Percentiles rank a stretch among this genome's conserved stretches.
These are phyloP conservation scores for Parascedosporium putredinis DNA, from an alignment of 2,329 filamentous ascomycete species.

Conservation along the genomic window DNA sequence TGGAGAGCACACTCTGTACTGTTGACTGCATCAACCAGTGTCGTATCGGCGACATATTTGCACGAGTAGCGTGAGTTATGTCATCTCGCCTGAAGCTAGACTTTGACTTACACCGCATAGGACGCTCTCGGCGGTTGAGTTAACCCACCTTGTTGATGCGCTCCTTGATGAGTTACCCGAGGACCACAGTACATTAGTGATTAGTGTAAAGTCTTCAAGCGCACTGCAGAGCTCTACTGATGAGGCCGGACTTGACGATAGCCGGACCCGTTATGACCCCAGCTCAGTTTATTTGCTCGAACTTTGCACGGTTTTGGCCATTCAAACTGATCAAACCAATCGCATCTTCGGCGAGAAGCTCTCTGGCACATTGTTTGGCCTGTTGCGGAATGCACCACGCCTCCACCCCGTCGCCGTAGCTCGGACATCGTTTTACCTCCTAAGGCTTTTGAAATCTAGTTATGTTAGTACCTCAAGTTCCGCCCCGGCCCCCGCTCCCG, in stretches of 20 bases:
- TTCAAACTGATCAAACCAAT: constrained; percentile 65
- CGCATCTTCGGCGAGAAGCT: constrained; percentile 66
- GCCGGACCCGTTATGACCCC: constrained; percentile 67
- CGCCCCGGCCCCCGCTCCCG: background rate
- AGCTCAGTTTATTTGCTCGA: constrained; percentile 85
- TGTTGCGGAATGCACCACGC: constrained; percentile 68
- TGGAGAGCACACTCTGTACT: constrained; percentile 89
- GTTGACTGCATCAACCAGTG: constrained; percentile 92
- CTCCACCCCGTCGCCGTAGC: constrained; percentile 79
- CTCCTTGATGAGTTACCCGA: constrained; percentile 81
- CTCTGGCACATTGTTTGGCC: constrained; percentile 66
- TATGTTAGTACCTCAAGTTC: constrained; percentile 50
- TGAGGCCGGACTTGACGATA: constrained; percentile 41
- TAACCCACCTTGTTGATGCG: constrained; percentile 47
- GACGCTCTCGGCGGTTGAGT: constrained; percentile 46
- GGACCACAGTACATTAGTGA: constrained; percentile 64
- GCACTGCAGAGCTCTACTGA: constrained; percentile 52
- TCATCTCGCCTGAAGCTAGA: background rate
- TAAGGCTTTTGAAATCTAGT: constrained; percentile 71
- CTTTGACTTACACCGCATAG: constrained; percentile 25
- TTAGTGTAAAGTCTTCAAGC: constrained; percentile 81
- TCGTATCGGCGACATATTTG: constrained; percentile 69
- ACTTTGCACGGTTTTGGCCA: constrained; percentile 70
- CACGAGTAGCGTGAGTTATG: constrained; percentile 71
- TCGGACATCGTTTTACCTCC: constrained; percentile 74